phyloP scores from a whole-genome alignment of 2,329 filamentous ascomycete species.

The Hymenoscyphus fructigenus region DNA sequence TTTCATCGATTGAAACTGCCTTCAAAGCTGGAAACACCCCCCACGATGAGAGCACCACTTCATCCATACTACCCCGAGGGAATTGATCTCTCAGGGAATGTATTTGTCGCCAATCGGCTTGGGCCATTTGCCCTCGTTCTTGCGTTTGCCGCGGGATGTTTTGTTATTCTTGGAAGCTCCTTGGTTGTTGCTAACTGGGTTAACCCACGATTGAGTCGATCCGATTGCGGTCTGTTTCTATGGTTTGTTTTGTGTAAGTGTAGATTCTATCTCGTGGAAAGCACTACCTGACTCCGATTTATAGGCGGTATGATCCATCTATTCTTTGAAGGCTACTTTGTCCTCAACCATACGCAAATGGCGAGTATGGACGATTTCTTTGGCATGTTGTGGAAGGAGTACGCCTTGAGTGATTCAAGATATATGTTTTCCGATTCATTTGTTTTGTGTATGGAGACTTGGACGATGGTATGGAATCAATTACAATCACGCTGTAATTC shows the following conservation, averaged over 20 bases:
- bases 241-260: constrained; percentile 35
- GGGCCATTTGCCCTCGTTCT: constrained; percentile 24
- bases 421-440: constrained; percentile 54
- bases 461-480: constrained; percentile 44
- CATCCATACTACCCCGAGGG: constrained; percentile 33
- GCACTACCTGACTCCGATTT: constrained; percentile 43
- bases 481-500: neutral
- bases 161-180: constrained; percentile 23
- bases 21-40: neutral
- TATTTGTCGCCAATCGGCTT: constrained; percentile 27
- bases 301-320: constrained; percentile 43
- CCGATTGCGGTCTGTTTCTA: constrained; percentile 29
- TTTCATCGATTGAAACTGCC: neutral
- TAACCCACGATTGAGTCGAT: constrained; percentile 24
- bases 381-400: constrained; percentile 58
- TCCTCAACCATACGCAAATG: constrained; percentile 44
- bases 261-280: constrained; percentile 45
- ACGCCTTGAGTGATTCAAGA: constrained; percentile 55
- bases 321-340: constrained; percentile 46
- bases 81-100: constrained; percentile 25
- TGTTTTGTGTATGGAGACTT: constrained; percentile 53
- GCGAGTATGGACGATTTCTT: constrained; percentile 44
- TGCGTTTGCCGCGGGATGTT: constrained; percentile 26
- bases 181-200: constrained; percentile 18
- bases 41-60: constrained; percentile 2